phyloP scores from a whole-genome alignment of 139 green algal genomes.

The Limnomonas spitsbergensis region DNA sequence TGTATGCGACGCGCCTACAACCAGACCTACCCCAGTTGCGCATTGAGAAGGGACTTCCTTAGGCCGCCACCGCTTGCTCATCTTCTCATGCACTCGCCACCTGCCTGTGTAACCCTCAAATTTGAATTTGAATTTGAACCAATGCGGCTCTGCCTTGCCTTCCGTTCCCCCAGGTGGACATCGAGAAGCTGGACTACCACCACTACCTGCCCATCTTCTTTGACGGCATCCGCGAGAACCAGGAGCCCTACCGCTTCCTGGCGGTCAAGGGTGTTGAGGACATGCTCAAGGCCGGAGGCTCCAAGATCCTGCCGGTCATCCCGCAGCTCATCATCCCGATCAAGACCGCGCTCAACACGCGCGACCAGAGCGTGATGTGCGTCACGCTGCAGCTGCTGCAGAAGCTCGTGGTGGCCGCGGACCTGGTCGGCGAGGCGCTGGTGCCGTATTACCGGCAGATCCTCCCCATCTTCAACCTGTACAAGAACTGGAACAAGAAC shows the following conservation, averaged over 20 bases:
- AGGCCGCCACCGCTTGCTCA: too few species aligned
- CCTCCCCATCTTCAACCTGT: conserved; percentile 83
- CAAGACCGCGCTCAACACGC: conserved; percentile 80
- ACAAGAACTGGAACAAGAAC: conserved; percentile 81
- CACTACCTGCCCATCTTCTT: conserved; percentile 91
- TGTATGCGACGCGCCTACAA: too few species aligned
- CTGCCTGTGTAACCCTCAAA: too few species aligned
- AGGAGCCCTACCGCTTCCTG: conserved; percentile 85
- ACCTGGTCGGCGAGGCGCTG: conserved; percentile 75
- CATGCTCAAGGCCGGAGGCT: conserved; percentile 66
- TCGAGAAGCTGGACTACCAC: conserved; percentile 81
- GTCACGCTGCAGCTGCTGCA: conserved; percentile 78
- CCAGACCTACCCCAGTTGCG: too few species aligned
- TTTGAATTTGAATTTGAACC: too few species aligned
- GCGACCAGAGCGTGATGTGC: conserved; percentile 68
- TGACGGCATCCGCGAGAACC: conserved; percentile 80
- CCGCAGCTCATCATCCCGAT: conserved; percentile 88
- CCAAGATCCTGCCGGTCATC: conserved; percentile 80
- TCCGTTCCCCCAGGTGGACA: conserved; percentile 64
- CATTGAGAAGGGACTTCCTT: too few species aligned
- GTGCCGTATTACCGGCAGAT: conserved; percentile 88
- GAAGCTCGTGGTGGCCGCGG: conserved; percentile 66
- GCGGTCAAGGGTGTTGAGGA: conserved; percentile 78
- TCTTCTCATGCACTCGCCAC: too few species aligned
- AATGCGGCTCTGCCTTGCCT: too few species aligned